Evolutionary conservation across 2,329 filamentous ascomycete genomes (phyloP).

Genomic region (Aspergillus neoniger): DNA sequence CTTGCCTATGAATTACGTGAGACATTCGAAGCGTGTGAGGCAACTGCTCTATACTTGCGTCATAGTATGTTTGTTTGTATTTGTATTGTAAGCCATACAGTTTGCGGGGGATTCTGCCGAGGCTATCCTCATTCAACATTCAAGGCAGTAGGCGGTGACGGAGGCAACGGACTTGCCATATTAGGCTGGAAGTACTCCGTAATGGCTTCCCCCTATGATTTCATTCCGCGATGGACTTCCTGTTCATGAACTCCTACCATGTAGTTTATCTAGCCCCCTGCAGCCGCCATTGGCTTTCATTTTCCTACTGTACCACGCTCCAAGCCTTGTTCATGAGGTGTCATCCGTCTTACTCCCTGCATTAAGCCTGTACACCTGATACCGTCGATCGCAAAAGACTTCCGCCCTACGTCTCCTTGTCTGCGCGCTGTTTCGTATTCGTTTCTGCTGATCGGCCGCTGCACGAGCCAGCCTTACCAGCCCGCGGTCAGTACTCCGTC

Average conservation of each 20-base stretch:
- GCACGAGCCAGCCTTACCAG: conserved; percentile 5
- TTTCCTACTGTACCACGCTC: not conserved
- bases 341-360: not conserved
- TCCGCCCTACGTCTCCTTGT: not conserved
- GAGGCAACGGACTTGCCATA: not conserved
- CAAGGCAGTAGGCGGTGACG: not conserved
- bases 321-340: not conserved
- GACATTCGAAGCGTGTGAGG: too few relatives aligned
- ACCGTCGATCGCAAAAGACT: not conserved
- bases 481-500: not conserved
- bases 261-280: not conserved
- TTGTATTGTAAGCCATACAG: too few relatives aligned
- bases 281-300: not conserved
- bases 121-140: too few relatives aligned
- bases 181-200: not conserved
- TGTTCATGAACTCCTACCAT: not conserved
- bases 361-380: not conserved
- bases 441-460: conserved; percentile 3
- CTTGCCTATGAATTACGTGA: too few relatives aligned
- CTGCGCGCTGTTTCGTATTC: conserved; percentile 7
- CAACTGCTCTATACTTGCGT: too few relatives aligned
- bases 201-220: conserved; percentile 1
- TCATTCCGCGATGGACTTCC: not conserved
- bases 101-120: too few relatives aligned
- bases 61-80: too few relatives aligned